phyloP scores from a whole-genome alignment of 106 monocot species.

The Gastrodia elata region DNA sequence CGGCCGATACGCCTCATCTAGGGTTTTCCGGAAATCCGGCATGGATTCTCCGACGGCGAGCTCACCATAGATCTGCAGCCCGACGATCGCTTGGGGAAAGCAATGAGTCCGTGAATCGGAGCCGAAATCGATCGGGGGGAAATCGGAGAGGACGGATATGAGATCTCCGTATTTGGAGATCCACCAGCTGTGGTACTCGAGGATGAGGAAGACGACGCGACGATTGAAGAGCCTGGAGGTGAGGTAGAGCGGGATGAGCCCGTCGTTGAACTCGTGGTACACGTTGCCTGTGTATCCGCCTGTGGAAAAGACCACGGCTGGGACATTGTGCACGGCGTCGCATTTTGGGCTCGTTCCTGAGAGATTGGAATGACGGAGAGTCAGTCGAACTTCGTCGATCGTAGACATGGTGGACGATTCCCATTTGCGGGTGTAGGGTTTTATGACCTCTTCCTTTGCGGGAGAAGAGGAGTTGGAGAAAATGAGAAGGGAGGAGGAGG shows the following conservation, averaged over 20 bases:
- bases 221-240: conserved; percentile 41
- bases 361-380: not conserved
- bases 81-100: conserved; percentile 63
- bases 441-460: conserved; percentile 12
- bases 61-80: conserved; percentile 69
- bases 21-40: conserved; percentile 34
- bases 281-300: conserved; percentile 20
- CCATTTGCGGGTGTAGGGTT: conserved; percentile 51
- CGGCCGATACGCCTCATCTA: conserved; percentile 50
- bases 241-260: conserved; percentile 73
- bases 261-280: conserved; percentile 78
- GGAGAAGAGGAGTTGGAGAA: conserved; percentile 7
- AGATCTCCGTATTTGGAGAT: conserved; percentile 58
- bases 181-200: conserved; percentile 85
- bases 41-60: conserved; percentile 40
- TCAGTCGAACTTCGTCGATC: conserved; percentile 18
- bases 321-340: conserved; percentile 3
- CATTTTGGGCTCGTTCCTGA: not conserved
- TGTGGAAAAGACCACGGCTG: conserved; percentile 14
- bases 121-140: conserved; percentile 54
- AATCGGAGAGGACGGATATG: conserved; percentile 49
- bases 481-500: conserved; percentile 35
- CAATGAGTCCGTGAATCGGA: conserved; percentile 57
- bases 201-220: conserved; percentile 49
- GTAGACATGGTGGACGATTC: conserved; percentile 20